Percentiles rank a stretch among this genome's conserved stretches.
These are phyloP conservation scores for Albifimbria verrucaria DNA, from an alignment of 2,329 filamentous ascomycete genomes.

Conservation along the genomic window DNA sequence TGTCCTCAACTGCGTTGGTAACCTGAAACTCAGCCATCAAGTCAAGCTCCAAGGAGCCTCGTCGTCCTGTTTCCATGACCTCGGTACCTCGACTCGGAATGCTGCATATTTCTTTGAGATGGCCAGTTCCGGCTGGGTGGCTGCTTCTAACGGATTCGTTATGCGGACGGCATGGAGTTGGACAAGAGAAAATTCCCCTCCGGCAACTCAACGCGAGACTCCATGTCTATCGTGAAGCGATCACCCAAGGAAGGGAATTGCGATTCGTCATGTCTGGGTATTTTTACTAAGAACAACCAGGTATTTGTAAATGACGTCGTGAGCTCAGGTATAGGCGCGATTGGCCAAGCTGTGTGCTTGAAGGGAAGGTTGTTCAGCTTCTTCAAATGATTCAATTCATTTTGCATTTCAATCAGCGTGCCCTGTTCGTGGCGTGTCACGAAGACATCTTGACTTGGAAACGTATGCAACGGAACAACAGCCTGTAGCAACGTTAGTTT, in stretches of 20 bases:
- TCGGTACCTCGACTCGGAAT: slow-evolving; percentile 30
- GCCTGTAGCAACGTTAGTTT: neutral
- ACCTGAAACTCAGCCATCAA: slow-evolving; percentile 64
- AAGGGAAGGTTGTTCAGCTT: slow-evolving; percentile 20
- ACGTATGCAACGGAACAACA: slow-evolving; percentile 12
- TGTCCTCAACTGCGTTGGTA: slow-evolving; percentile 37
- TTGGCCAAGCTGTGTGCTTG: slow-evolving; percentile 22
- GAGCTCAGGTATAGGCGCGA: slow-evolving; percentile 25
- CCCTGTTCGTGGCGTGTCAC: slow-evolving; percentile 25
- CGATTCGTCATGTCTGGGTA: slow-evolving; percentile 13
- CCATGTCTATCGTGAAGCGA: slow-evolving; percentile 24
- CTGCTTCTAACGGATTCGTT: slow-evolving; percentile 27
- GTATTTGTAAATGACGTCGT: slow-evolving; percentile 25
- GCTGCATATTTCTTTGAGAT: slow-evolving; percentile 21
- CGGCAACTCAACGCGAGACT: slow-evolving; percentile 12
- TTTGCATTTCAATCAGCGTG: slow-evolving; percentile 29
- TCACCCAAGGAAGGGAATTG: slow-evolving; percentile 25
- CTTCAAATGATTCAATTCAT: slow-evolving; percentile 23
- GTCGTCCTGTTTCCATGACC: slow-evolving; percentile 21
- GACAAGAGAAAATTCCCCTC: slow-evolving; percentile 20
- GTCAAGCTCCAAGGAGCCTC: slow-evolving; percentile 33
- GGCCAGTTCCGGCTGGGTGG: neutral
- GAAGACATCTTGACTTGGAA: slow-evolving; percentile 21
- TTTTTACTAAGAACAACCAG: slow-evolving; percentile 27
- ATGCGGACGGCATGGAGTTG: slow-evolving; percentile 22